Evolutionary conservation across 2,329 filamentous ascomycete species (phyloP).

Genomic region (Talaromyces marneffei): DNA sequence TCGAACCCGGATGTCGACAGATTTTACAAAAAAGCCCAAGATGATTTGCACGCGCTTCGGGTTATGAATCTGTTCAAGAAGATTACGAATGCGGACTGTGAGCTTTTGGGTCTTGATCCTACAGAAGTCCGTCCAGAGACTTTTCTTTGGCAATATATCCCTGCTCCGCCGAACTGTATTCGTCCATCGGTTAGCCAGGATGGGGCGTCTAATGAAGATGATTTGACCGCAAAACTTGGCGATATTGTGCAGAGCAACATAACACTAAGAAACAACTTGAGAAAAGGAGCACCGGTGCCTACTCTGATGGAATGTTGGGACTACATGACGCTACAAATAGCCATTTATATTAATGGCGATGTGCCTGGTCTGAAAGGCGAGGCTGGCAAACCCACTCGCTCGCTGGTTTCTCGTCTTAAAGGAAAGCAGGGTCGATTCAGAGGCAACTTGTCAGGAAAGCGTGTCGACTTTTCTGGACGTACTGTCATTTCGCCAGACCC

Average conservation of each 20-base stretch:
- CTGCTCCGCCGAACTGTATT: conserved; percentile 89
- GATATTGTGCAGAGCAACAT: conserved; percentile 93
- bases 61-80: conserved; percentile 88
- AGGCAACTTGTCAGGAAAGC: conserved; percentile 94
- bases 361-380: conserved; percentile 86
- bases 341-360: conserved; percentile 97
- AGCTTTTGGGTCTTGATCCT: conserved; percentile 82
- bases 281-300: conserved; percentile 75
- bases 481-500: conserved; percentile 98
- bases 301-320: conserved; percentile 99
- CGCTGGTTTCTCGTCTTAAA: conserved; percentile 91
- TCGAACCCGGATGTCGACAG: conserved; percentile 80
- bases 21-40: conserved; percentile 83
- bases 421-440: conserved; percentile 96
- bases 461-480: conserved; percentile 94
- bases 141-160: conserved; percentile 95
- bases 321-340: conserved; percentile 88
- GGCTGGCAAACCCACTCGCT: conserved; percentile 80
- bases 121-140: conserved; percentile 85
- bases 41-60: conserved; percentile 84
- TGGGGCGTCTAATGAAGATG: conserved; percentile 88
- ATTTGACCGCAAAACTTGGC: conserved; percentile 92
- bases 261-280: conserved; percentile 73
- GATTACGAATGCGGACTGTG: conserved; percentile 78
- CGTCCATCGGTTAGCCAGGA: conserved; percentile 91